Percentiles rank a stretch among this genome's conserved stretches.
Evolutionary conservation across 306 rosid genomes (phyloP).

Genomic region (Glycine latifolia): DNA sequence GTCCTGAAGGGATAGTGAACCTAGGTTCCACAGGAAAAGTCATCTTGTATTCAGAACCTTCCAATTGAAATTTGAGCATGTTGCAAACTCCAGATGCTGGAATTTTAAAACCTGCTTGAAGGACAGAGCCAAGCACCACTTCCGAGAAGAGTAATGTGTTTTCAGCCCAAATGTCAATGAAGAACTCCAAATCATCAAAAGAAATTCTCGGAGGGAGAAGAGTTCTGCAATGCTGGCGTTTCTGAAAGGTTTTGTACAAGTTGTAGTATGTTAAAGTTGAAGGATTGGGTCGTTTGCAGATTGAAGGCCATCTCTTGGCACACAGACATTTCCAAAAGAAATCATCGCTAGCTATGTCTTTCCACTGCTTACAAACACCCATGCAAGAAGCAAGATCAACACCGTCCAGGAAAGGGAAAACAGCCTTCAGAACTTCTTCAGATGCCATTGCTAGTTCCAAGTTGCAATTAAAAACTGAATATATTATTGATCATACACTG

Average conservation of each 20-base stretch:
- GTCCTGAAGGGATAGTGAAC: conserved; percentile 68
- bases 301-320: conserved; percentile 94
- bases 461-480: conserved; percentile 7
- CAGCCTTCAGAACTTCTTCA: conserved; percentile 81
- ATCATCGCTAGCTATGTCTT: conserved; percentile 78
- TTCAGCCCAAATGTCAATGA: conserved; percentile 85
- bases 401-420: conserved; percentile 92
- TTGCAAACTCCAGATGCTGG: conserved; percentile 66
- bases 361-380: conserved; percentile 90
- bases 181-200: conserved; percentile 87
- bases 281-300: conserved; percentile 76
- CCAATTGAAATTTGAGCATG: conserved; percentile 66
- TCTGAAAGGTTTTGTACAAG: conserved; percentile 71
- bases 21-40: conserved; percentile 77
- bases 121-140: conserved; percentile 76
- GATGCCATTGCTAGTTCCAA: conserved; percentile 58
- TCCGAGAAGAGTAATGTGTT: conserved; percentile 72
- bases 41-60: conserved; percentile 81
- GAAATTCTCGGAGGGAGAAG: conserved; percentile 88
- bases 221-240: conserved; percentile 58
- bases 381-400: conserved; percentile 86
- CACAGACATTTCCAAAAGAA: conserved; percentile 92
- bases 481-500: conserved; percentile 22
- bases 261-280: conserved; percentile 67
- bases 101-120: conserved; percentile 59